Evolutionary conservation across 2,329 filamentous ascomycete species (phyloP).

Genomic region (Akanthomyces dipterigenus): DNA sequence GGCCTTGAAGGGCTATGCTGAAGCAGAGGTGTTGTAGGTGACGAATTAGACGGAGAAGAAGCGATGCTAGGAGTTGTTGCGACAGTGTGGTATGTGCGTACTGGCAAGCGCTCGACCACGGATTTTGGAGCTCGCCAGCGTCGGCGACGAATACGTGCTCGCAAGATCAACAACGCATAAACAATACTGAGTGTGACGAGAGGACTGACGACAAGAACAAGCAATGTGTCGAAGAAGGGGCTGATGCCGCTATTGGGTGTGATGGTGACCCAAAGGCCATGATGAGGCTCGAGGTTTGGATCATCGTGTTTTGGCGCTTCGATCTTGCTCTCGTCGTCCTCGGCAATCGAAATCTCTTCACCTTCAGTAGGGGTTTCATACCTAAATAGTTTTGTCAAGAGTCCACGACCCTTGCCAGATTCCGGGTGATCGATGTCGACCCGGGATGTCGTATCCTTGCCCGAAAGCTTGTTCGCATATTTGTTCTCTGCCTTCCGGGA

Average conservation of each 20-base stretch:
- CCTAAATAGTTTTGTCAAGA: conserved; percentile 46
- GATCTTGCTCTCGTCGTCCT: conserved; percentile 19
- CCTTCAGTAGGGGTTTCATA: conserved; percentile 28
- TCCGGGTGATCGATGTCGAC: background rate
- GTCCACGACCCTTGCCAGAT: conserved; percentile 20
- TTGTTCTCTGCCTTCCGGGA: conserved; percentile 8
- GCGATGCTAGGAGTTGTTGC: conserved; percentile 50
- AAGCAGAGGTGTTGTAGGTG: conserved; percentile 74
- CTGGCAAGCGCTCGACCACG: conserved; percentile 87
- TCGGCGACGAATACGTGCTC: conserved; percentile 79
- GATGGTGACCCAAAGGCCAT: conserved; percentile 94
- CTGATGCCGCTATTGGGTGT: conserved; percentile 84
- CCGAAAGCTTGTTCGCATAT: conserved; percentile 3
- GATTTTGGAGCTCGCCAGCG: conserved; percentile 98
- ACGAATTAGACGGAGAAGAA: conserved; percentile 58
- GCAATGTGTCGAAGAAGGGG: conserved; percentile 89
- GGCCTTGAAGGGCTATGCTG: conserved; percentile 48
- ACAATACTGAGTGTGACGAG: conserved; percentile 88
- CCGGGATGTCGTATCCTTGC: background rate
- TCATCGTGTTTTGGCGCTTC: conserved; percentile 12
- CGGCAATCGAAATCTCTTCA: conserved; percentile 15
- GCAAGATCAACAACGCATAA: conserved; percentile 78
- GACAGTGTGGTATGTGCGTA: conserved; percentile 90
- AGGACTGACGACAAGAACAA: conserved; percentile 95
- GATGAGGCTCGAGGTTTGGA: conserved; percentile 33